Base-by-base conservation (phyloP, 352 stramenopile species). In the Thalassiosira mediterranea region DNA sequence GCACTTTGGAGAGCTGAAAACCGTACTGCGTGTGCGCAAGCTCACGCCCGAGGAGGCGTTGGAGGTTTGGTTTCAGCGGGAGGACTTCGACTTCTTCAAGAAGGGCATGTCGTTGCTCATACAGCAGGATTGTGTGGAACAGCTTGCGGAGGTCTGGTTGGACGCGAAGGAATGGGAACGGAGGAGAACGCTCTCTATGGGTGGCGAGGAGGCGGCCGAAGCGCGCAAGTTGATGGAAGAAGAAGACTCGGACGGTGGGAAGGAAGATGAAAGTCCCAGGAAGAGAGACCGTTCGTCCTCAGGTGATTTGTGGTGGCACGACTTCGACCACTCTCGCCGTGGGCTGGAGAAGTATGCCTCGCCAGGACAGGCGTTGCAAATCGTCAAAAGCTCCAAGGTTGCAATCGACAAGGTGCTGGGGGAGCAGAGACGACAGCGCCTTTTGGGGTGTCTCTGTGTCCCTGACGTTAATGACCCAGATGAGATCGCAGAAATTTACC, bases 11-110 rank as follows among this genome's bases (percentile, higher is more conserved):
- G 67, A 78, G 72, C 29, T 83, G 2, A 83, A 79, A 68, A 57
- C 60, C 38, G 74, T 83, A 3, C 46, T 78, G 3, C 65, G 62
- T 46, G 53, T 83, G 17, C 67, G 63, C 28, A 78, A 79, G 61
- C 76, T 83, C 40, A 76, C 58, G 8, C 11, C 34, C 5, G 67
- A 83, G 10, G 67, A 83, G 59, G 62, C 67, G 21, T 4, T 44
- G 0, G 46, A 75, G 5, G 62, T 79, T 13, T 83, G 74, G 74
- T 83, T 59, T 21, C 59, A 79, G 57, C 26, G 61, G 21, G 67
- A 75, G 13, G 74, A 83, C 42, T 79, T 83, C 68, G 69, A 78
- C 44, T 51, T 76, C 32, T 79, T 83, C 23, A 68, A 75, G 25
- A 53, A 54, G 4, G 74, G 79, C 57, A 79, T 83, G 61, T 75